These are phyloP conservation scores for Pseudevernia furfuracea DNA, from an alignment of 495 filamentous ascomycete genomes.

Conservation along the genomic window DNA sequence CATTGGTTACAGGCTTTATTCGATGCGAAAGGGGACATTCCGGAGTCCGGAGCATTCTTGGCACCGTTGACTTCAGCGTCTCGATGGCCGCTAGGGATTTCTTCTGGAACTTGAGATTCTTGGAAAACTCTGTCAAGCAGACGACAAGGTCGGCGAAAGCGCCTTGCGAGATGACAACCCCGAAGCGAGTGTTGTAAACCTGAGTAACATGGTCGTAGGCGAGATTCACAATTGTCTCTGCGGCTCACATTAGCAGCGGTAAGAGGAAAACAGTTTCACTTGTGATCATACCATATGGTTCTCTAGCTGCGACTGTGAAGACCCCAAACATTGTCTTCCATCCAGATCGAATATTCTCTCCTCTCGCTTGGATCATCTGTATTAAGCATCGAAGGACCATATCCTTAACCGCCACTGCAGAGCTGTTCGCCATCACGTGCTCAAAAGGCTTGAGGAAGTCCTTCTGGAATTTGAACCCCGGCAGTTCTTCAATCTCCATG, in stretches of 20 bases:
- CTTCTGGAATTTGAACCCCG: slow-evolving; percentile 99
- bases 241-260: slow-evolving; percentile 26
- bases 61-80: slow-evolving; percentile 80
- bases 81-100: slow-evolving; percentile 96
- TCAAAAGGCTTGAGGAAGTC: slow-evolving; percentile 98
- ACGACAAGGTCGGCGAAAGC: slow-evolving; percentile 95
- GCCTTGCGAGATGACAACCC: slow-evolving; percentile 90
- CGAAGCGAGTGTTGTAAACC: slow-evolving; percentile 96
- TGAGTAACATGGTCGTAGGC: slow-evolving; percentile 95
- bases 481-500: slow-evolving; percentile 94
- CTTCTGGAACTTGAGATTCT: slow-evolving; percentile 96
- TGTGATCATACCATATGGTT: slow-evolving; percentile 58
- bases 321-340: slow-evolving; percentile 99
- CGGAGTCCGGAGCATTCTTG: slow-evolving; percentile 88
- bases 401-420: slow-evolving; percentile 84
- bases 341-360: slow-evolving; percentile 91
- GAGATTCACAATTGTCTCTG: slow-evolving; percentile 90
- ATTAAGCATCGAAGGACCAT: slow-evolving; percentile 96
- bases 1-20: slow-evolving; percentile 32
- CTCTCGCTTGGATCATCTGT: slow-evolving; percentile 96
- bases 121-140: slow-evolving; percentile 94
- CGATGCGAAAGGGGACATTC: slow-evolving; percentile 82
- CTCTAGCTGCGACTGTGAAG: slow-evolving; percentile 88
- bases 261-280: not conserved
- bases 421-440: slow-evolving; percentile 91